A percentile compares a stretch with the other conserved stretches of the same genome.
These are phyloP conservation scores for Cucumis hystrix DNA, from an alignment of 306 rosid species.

Conservation along the genomic window DNA sequence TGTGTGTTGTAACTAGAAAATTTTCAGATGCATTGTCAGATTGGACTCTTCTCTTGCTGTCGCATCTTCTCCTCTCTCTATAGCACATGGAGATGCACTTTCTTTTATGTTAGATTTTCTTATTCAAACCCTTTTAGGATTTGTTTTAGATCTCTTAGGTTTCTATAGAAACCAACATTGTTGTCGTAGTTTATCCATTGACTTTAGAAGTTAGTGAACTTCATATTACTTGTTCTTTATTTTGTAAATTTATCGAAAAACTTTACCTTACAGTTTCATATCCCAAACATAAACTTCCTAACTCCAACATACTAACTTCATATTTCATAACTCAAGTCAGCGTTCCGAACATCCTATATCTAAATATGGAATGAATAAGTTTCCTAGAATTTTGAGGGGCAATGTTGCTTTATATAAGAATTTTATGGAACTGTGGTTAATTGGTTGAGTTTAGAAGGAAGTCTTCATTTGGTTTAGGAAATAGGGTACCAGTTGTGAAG, in stretches of 20 bases:
- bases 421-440: background rate
- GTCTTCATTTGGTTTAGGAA: background rate
- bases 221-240: no score
- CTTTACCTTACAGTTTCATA: no score
- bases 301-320: no score
- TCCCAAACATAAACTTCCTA: no score
- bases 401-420: background rate
- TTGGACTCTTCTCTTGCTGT: background rate
- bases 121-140: background rate
- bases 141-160: background rate
- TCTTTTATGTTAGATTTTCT: background rate
- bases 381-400: background rate
- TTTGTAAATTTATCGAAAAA: no score
- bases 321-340: no score
- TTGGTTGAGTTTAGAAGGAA: background rate
- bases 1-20: background rate
- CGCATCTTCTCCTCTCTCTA: background rate
- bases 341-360: no score
- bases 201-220: no score
- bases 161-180: background rate
- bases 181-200: background rate
- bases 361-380: background rate
- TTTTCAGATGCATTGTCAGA: constrained; percentile 2
- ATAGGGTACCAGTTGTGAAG: background rate
- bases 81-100: background rate